phyloP scores from a whole-genome alignment of 352 stramenopile genomes.

The Pythium plurisporium region DNA sequence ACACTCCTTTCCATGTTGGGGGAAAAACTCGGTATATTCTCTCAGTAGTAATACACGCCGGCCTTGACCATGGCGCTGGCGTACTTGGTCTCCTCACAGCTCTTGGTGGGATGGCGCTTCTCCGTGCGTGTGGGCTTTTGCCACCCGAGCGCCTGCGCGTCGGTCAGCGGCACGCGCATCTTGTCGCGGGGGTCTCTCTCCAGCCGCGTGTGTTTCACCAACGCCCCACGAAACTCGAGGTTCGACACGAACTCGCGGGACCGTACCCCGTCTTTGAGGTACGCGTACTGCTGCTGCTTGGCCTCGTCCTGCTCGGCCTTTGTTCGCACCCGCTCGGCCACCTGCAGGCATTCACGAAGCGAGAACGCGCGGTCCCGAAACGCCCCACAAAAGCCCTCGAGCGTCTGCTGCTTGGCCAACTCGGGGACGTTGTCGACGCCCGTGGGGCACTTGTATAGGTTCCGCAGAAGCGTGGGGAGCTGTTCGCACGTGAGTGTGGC shows the following conservation, averaged over 20 bases:
- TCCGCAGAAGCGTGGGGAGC: conserved; percentile 33
- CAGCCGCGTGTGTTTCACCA: conserved; percentile 61
- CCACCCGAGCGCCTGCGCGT: conserved; percentile 54
- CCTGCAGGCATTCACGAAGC: conserved; percentile 27
- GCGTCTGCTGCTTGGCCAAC: conserved; percentile 19
- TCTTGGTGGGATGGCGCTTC: conserved; percentile 49
- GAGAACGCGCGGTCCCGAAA: conserved; percentile 9
- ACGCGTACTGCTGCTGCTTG: conserved; percentile 27
- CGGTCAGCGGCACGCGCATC: conserved; percentile 37
- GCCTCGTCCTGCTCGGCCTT: conserved; percentile 30
- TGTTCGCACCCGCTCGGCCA: conserved; percentile 31
- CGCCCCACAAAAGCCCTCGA: conserved; percentile 19
- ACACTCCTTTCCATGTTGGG: not conserved
- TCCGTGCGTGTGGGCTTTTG: conserved; percentile 37
- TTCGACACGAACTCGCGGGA: conserved; percentile 58
- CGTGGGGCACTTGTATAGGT: conserved; percentile 60
- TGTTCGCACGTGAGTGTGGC: conserved; percentile 38
- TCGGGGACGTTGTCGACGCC: conserved; percentile 49
- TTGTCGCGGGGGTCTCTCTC: conserved; percentile 43
- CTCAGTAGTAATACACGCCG: conserved; percentile 69
- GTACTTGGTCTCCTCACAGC: conserved; percentile 64
- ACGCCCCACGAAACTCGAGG: conserved; percentile 39
- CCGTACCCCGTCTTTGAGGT: conserved; percentile 24
- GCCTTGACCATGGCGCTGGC: conserved; percentile 73
- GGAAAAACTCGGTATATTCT: not conserved